Conservation (phyloP, 2,329 filamentous ascomycete genomes). For the Claviceps spartinae region DNA sequence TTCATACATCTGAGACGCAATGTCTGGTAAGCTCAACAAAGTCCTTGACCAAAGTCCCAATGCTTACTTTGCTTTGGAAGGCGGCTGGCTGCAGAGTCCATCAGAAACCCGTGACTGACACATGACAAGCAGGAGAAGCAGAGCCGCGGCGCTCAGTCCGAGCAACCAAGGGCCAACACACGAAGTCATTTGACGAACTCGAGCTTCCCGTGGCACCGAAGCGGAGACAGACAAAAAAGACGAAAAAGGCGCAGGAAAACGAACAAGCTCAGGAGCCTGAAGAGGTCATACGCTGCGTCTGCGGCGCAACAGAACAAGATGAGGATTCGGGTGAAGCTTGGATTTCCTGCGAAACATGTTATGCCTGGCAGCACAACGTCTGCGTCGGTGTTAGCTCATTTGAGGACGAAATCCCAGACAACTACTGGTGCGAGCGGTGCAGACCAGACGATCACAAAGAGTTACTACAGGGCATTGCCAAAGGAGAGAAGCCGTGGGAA, state of each 20-base stretch:
- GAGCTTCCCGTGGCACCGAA: constrained; percentile 44
- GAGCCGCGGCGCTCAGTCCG: constrained; percentile 90
- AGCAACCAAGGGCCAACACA: constrained; percentile 92
- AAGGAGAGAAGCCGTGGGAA: constrained; percentile 81
- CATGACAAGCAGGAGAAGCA: constrained; percentile 28
- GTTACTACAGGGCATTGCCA: constrained; percentile 62
- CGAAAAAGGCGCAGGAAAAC: constrained; percentile 52
- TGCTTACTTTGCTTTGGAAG: not conserved
- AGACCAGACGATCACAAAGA: constrained; percentile 70
- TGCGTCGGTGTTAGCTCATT: constrained; percentile 79
- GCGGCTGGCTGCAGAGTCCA: not conserved
- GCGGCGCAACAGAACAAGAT: constrained; percentile 73
- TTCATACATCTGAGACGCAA: constrained; percentile 7
- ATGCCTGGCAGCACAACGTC: constrained; percentile 93
- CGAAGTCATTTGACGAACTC: constrained; percentile 70
- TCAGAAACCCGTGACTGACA: constrained; percentile 4
- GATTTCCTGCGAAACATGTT: constrained; percentile 90
- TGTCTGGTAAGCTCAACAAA: constrained; percentile 23
- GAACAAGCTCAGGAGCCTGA: constrained; percentile 40
- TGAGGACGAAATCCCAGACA: constrained; percentile 61
- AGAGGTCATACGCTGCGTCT: constrained; percentile 84
- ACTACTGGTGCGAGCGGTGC: constrained; percentile 91
- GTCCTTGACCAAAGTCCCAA: not conserved
- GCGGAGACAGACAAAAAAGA: constrained; percentile 33
- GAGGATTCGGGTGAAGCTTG: constrained; percentile 80